These are phyloP conservation scores for Blastobotrys chiropterorum DNA, from an alignment of 805 yeast genomes.

Conservation along the genomic window DNA sequence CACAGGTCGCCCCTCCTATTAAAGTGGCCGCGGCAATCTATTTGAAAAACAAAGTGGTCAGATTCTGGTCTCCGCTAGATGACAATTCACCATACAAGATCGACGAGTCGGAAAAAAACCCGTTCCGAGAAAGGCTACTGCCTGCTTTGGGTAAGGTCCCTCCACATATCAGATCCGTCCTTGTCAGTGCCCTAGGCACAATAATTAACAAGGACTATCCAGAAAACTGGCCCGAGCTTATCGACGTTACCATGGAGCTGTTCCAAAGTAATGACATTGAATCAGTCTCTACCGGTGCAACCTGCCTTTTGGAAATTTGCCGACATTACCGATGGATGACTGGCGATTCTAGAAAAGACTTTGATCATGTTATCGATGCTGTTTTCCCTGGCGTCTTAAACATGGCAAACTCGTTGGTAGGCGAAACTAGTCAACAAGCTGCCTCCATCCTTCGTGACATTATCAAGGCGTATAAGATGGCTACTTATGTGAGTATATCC, in stretches of 20 bases:
- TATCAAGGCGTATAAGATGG: constrained; percentile 71
- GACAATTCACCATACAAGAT: constrained; percentile 33
- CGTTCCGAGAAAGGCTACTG: constrained; percentile 62
- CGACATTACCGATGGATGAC: constrained; percentile 66
- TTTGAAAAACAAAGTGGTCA: constrained; percentile 66
- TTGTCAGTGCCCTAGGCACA: constrained; percentile 41
- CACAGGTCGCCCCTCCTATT: constrained; percentile 45
- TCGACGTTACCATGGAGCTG: constrained; percentile 41
- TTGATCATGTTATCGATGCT: constrained; percentile 49
- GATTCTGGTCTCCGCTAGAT: constrained; percentile 51
- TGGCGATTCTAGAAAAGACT: constrained; percentile 45
- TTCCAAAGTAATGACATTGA: constrained; percentile 40
- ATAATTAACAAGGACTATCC: constrained; percentile 50
- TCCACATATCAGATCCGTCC: constrained; percentile 37
- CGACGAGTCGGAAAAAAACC: constrained; percentile 66
- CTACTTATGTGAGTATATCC: constrained; percentile 36
- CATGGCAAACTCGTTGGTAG: constrained; percentile 53
- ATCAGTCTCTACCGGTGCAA: constrained; percentile 58
- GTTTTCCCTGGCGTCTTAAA: constrained; percentile 61
- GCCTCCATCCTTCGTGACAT: constrained; percentile 74
- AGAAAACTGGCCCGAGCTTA: constrained; percentile 48
- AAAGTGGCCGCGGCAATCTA: constrained; percentile 74
- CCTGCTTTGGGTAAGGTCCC: constrained; percentile 51
- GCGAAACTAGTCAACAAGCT: constrained; percentile 36
- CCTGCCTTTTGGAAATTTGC: constrained; percentile 63